phyloP scores from a whole-genome alignment of 75 land plant species.

The Selaginella moellendorffii region DNA sequence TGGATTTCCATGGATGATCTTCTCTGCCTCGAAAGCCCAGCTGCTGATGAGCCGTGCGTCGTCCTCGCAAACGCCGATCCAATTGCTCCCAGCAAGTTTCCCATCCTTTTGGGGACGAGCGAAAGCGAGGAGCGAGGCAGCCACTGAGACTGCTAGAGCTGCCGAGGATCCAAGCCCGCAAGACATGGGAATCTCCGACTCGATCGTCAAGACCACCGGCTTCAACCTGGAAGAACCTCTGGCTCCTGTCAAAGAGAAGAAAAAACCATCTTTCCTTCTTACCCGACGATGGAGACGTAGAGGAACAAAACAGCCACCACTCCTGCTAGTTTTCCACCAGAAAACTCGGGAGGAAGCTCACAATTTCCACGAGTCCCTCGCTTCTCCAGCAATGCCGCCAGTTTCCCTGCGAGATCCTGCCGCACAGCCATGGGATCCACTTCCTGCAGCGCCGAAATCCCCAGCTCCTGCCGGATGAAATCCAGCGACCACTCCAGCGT shows the following conservation, averaged over 20 bases:
- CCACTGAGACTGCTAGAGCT: conserved; percentile 55
- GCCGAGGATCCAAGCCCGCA: conserved; percentile 93
- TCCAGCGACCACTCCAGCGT: no score
- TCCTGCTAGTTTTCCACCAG: conserved; percentile 42
- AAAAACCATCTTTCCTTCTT: conserved; percentile 5
- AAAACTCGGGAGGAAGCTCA: conserved; percentile 38
- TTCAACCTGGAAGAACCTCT: no score
- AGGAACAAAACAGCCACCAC: conserved; percentile 60
- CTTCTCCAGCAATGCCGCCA: not conserved
- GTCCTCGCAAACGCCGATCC: conserved; percentile 10
- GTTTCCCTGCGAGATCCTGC: no score
- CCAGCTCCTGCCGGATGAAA: no score
- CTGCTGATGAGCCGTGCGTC: conserved; percentile 59
- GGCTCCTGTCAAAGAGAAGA: no score
- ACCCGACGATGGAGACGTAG: conserved; percentile 68
- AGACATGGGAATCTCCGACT: conserved; percentile 75
- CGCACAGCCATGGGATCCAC: not conserved
- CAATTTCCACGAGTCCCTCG: no score
- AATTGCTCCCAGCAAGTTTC: not conserved
- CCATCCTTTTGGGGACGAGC: conserved; percentile 18
- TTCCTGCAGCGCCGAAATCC: no score
- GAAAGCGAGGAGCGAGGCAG: conserved; percentile 53
- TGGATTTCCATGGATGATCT: conserved; percentile 89
- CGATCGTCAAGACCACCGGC: conserved; percentile 44
- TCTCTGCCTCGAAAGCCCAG: conserved; percentile 98